Conservation (phyloP, 129 eudicot genomes). For the Tagetes patula region DNA sequence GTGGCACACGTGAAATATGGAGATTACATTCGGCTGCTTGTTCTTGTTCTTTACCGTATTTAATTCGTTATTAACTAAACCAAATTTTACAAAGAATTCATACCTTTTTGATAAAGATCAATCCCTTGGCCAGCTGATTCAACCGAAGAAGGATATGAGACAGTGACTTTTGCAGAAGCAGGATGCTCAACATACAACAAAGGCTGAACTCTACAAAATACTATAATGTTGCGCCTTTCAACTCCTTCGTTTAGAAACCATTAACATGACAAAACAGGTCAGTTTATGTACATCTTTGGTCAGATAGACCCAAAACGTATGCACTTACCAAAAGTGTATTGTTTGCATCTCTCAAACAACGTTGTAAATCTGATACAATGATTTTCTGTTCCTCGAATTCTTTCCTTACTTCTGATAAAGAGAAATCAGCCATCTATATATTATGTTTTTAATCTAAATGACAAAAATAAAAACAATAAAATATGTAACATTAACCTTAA, state of each 20-base stretch:
- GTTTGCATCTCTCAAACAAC: slow-evolving; percentile 48
- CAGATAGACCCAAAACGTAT: neutral
- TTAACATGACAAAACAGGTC: neutral
- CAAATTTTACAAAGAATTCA: neutral
- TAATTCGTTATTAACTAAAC: too few species aligned
- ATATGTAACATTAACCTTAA: slow-evolving; percentile 35
- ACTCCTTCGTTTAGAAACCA: slow-evolving; percentile 41
- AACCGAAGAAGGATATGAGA: slow-evolving; percentile 42
- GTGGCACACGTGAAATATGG: too few species aligned
- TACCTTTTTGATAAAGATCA: slow-evolving; percentile 55
- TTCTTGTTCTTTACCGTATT: too few species aligned
- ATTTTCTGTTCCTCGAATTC: slow-evolving; percentile 44
- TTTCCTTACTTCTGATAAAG: slow-evolving; percentile 43
- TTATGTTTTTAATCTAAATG: neutral
- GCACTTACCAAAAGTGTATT: slow-evolving; percentile 58
- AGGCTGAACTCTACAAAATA: slow-evolving; percentile 69
- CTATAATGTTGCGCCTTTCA: slow-evolving; percentile 63
- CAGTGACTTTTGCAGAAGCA: slow-evolving; percentile 31
- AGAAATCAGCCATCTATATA: slow-evolving; percentile 49
- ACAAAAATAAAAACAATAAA: neutral
- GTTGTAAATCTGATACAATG: slow-evolving; percentile 38
- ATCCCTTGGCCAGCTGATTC: slow-evolving; percentile 60
- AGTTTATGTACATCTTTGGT: neutral
- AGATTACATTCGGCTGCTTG: too few species aligned
- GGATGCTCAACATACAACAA: slow-evolving; percentile 53